phyloP scores from a whole-genome alignment of 2,329 filamentous ascomycete species.

The Fusarium pininemorale region DNA sequence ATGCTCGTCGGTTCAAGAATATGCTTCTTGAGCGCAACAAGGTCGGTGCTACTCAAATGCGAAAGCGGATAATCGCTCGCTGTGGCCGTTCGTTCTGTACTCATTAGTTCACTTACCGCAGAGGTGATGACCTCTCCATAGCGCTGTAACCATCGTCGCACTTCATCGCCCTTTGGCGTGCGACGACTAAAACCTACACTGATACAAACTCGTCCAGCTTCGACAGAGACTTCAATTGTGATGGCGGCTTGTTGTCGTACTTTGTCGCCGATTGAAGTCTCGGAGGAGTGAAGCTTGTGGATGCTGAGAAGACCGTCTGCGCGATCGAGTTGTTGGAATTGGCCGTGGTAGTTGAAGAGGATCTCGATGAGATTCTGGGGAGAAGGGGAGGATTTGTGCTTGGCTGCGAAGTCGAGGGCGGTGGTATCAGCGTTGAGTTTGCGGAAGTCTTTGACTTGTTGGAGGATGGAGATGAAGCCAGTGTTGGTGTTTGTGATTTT shows the following conservation, averaged over 20 bases:
- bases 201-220: background rate
- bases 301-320: background rate
- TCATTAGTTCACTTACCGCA: background rate
- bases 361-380: background rate
- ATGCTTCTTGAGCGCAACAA: background rate
- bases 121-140: background rate
- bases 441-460: background rate
- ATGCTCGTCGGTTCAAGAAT: background rate
- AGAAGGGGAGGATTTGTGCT: fast-evolving
- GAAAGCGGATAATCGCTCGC: background rate
- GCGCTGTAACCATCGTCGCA: background rate
- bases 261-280: background rate
- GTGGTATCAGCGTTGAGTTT: background rate
- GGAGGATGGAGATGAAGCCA: background rate
- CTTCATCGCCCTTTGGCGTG: background rate
- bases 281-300: background rate
- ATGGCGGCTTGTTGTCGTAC: background rate
- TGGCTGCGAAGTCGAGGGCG: background rate
- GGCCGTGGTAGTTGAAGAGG: background rate
- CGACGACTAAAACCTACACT: background rate
- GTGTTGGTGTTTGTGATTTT: background rate
- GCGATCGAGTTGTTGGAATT: background rate
- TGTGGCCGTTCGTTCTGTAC: background rate
- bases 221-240: background rate
- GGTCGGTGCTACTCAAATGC: background rate